Conservation (phyloP, 208 protist genomes). For the Trypanosoma cruzi region DNA sequence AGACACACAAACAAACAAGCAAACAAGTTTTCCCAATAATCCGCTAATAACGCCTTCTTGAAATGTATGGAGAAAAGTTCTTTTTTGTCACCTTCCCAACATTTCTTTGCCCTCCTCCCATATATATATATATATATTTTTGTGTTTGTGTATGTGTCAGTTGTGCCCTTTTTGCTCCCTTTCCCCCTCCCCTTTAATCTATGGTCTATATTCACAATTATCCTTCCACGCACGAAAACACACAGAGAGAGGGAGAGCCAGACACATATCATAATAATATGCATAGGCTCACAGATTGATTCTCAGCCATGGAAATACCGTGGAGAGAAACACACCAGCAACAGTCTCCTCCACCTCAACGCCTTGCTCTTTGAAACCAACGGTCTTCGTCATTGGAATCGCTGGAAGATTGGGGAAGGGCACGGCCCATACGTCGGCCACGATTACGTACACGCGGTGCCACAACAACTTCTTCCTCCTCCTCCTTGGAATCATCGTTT, state of each 20-base stretch:
- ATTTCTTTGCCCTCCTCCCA: not conserved
- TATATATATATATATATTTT: too few relatives aligned
- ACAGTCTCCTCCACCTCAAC: not conserved
- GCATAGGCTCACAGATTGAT: not conserved
- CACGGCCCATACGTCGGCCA: conserved; percentile 16
- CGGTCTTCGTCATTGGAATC: conserved; percentile 15
- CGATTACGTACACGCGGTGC: conserved; percentile 11
- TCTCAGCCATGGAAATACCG: not conserved
- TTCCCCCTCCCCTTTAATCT: not conserved
- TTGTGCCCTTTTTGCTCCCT: not conserved
- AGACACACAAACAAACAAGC: not conserved
- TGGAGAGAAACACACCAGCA: not conserved
- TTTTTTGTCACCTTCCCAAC: not conserved
- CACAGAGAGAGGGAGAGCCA: too few relatives aligned
- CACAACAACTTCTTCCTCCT: conserved; percentile 12
- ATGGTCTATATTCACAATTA: not conserved
- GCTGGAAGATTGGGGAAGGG: not conserved
- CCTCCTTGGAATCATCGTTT: conserved; percentile 5
- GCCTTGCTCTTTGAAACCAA: conserved; percentile 23
- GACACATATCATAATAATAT: not conserved
- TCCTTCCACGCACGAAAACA: not conserved
- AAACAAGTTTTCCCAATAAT: not conserved
- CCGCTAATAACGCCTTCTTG: not conserved
- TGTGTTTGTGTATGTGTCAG: too few relatives aligned
- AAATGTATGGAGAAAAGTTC: not conserved